Percentiles rank a stretch among this genome's conserved stretches.
Conservation (phyloP, 1,284 basidiomycete genomes). For the Leccinum angustisporum region DNA sequence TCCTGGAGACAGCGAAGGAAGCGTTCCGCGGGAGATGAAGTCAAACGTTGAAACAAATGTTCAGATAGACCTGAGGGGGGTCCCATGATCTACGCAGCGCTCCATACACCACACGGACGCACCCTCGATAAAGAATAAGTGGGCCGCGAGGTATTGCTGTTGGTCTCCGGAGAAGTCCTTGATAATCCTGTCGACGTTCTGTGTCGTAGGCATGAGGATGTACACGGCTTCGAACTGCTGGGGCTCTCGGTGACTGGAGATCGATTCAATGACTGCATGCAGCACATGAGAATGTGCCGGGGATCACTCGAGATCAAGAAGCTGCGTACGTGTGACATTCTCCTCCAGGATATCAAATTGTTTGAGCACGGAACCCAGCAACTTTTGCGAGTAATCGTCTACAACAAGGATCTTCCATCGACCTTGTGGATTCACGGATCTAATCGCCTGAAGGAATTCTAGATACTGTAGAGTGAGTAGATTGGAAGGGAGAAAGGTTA, state of each 20-base stretch:
- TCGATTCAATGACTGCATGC: slow-evolving; percentile 71
- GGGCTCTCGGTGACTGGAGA: slow-evolving; percentile 70
- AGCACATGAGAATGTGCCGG: slow-evolving; percentile 8
- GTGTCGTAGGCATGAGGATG: slow-evolving; percentile 90
- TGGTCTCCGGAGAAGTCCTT: slow-evolving; percentile 71
- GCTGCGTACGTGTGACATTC: slow-evolving; percentile 85
- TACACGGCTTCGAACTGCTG: slow-evolving; percentile 91
- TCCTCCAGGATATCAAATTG: slow-evolving; percentile 92
- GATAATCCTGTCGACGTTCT: slow-evolving; percentile 92
- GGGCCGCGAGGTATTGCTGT: slow-evolving; percentile 83
- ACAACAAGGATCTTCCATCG: slow-evolving; percentile 98
- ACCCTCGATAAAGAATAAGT: slow-evolving; percentile 97
- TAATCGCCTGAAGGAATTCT: slow-evolving; percentile 81
- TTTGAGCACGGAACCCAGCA: slow-evolving; percentile 87
- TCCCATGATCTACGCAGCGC: slow-evolving; percentile 3
- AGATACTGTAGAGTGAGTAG: slow-evolving; percentile 9
- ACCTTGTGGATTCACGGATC: slow-evolving; percentile 76
- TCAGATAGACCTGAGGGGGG: slow-evolving; percentile 63
- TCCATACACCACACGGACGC: slow-evolving; percentile 9
- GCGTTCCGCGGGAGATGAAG: slow-evolving; percentile 69
- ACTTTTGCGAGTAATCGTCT: slow-evolving; percentile 86
- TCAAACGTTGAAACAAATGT: slow-evolving; percentile 70
- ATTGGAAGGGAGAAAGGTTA: neutral
- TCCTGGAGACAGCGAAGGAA: slow-evolving; percentile 75
- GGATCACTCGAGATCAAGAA: slow-evolving; percentile 1